Evolutionary conservation across 768 basidiomycete species (phyloP).

Genomic region (Chlorophyllum brunneum): DNA sequence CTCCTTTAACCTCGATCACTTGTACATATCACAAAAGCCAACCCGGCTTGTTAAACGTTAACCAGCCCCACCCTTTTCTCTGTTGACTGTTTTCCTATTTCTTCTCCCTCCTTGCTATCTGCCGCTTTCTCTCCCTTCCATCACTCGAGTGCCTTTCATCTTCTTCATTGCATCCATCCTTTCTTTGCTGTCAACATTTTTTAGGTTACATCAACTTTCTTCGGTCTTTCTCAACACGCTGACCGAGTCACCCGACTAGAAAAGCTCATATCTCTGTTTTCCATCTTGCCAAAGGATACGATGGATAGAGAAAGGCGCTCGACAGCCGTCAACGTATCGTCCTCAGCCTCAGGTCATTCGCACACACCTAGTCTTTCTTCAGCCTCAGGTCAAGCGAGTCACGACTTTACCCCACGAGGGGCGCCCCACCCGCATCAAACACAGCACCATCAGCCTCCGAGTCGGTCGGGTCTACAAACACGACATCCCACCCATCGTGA

Average conservation of each 20-base stretch:
- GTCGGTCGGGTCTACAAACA: background rate
- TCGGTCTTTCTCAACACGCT: too few relatives aligned
- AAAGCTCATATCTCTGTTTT: background rate
- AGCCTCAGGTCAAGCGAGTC: background rate
- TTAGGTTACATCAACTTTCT: background rate
- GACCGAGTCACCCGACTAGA: background rate
- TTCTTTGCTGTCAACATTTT: background rate
- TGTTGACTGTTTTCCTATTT: background rate
- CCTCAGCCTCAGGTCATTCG: background rate
- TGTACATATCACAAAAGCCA: slow-evolving; percentile 2
- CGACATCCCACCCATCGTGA: slow-evolving; percentile 1
- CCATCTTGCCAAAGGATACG: background rate
- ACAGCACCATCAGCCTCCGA: background rate
- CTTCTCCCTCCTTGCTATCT: background rate
- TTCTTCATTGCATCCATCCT: background rate
- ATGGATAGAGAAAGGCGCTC: too few relatives aligned
- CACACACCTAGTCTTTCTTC: background rate
- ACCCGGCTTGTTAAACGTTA: slow-evolving; percentile 5
- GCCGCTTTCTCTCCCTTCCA: background rate
- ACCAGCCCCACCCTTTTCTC: slow-evolving; percentile 3
- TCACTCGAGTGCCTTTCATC: background rate
- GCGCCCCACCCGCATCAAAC: background rate
- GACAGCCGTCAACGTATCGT: background rate
- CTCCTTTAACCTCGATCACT: slow-evolving; percentile 4
- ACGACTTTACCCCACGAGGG: background rate